Percentiles rank a stretch among this genome's conserved stretches.
Evolutionary conservation across 176 grass and related monocot species (phyloP).

Genomic region (Triticum aestivum): IWGSC_CS_RefSeq_v2.1 NC_057812.1:41671738-41672237

Average conservation of each 20-base stretch:
- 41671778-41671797: background rate
- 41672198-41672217: background rate
- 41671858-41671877: conserved; percentile 23
- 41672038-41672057: too few species aligned
- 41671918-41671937: background rate
- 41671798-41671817: conserved; percentile 49
- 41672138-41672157: background rate
- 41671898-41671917: conserved; percentile 15
- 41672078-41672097: background rate
- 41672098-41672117: background rate
- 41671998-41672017: too few species aligned
- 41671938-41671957: conserved; percentile 6
- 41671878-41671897: conserved; percentile 43
- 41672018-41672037: background rate
- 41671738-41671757: conserved; percentile 34
- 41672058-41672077: background rate
- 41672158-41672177: background rate
- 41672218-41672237: background rate
- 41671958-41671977: background rate
- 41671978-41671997: background rate
- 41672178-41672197: background rate
- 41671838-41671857: conserved; percentile 12
- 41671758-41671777: background rate
- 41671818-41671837: conserved; percentile 25
- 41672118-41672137: background rate